Evolutionary conservation across 2,329 filamentous ascomycete species (phyloP), one percentile per base, ranked within the genome.

Genomic region (Pezicula rhizophila): DNA sequence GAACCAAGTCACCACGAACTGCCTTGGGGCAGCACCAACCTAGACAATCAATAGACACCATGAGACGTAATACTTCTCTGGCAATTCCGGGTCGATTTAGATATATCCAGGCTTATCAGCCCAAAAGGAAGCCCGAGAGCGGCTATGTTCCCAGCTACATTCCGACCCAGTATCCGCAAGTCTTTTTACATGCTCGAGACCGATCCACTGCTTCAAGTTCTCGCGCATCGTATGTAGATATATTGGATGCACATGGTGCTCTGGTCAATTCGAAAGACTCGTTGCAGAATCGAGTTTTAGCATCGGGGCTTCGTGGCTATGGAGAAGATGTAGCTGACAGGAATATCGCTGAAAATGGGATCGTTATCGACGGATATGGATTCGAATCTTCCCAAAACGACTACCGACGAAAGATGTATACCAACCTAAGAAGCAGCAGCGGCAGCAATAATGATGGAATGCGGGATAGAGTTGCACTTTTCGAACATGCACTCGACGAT

Each of bases 261-360:
- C 67, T 82, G 35, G 72, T 63, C 25, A 70, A 72, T 0, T 65
- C 69, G 14, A 42, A 42, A 39, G 68, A 69, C 35, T 66, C 67
- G 17, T 23, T 71, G 65, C 66, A 42, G 66, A 67, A 55, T 8
- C 69, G 77, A 14, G 57, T 80, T 2, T 63, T 71, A 47, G 77
- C 78, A 1, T 60, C 75, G 0, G 79, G 78, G 1, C 66, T 68
- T 0, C 70, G 72, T 39, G 73, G 78, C 44, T 83, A 80, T 55
- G 80, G 76, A n/a, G 82, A 85, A 60, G 80, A 84, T 59, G 79
- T 84, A 2, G 80, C 79, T 2, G 79, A 83, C 54, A 71, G 82
- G 31, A 85, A 85, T 52, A 54, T 63, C 28, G 48, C 44, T 2
- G 33, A 31, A 23, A 38, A 26, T 48, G 33, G 40, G 34, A 35